Evolutionary conservation across 1,284 basidiomycete species (phyloP).

Genomic region (Ustilago crameri): DNA sequence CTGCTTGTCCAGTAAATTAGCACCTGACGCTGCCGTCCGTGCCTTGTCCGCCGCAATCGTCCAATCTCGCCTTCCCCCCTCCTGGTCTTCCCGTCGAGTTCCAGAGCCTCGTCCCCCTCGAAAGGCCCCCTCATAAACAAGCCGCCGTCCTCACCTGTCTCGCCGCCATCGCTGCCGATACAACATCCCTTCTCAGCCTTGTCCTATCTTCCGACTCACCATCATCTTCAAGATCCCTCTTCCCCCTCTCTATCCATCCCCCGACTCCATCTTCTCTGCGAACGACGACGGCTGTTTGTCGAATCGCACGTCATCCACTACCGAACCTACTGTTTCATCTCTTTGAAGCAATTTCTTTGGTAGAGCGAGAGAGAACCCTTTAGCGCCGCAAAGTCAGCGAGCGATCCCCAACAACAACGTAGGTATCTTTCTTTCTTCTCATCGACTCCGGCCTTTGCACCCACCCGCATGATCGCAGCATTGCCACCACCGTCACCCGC

Average conservation of each 20-base stretch:
- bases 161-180: not conserved
- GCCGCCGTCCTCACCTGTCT: not conserved
- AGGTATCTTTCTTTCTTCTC: conserved; percentile 10
- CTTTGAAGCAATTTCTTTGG: conserved; percentile 20
- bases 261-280: conserved; percentile 11
- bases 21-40: conserved; percentile 4
- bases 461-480: not conserved
- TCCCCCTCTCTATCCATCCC: conserved; percentile 1
- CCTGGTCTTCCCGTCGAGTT: conserved; percentile 3
- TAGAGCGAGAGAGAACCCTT: conserved; percentile 22
- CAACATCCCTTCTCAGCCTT: conserved; percentile 1
- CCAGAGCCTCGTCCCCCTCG: not conserved
- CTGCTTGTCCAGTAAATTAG: not conserved
- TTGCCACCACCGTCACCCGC: not conserved
- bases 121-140: conserved; percentile 38
- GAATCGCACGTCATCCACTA: conserved; percentile 20
- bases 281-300: conserved; percentile 30
- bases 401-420: conserved; percentile 17
- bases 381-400: conserved; percentile 14
- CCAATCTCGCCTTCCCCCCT: not conserved
- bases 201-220: conserved; percentile 25
- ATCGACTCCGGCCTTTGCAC: not conserved
- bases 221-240: conserved; percentile 38
- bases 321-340: conserved; percentile 21
- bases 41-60: conserved; percentile 15